These are phyloP conservation scores for Bipolaris gigantea DNA, from an alignment of 2,329 filamentous ascomycete genomes.

Conservation along the genomic window DNA sequence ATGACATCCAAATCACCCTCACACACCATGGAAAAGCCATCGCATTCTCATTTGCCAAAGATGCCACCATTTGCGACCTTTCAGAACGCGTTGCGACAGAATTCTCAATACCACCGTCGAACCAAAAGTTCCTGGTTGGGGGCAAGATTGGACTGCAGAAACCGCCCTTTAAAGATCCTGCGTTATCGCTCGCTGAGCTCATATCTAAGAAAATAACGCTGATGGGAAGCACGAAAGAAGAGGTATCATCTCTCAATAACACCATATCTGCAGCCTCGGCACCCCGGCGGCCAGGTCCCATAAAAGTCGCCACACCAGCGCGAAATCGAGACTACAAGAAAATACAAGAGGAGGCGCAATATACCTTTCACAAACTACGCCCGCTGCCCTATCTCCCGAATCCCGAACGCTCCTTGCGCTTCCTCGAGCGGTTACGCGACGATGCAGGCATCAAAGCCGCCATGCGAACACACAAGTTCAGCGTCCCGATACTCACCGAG, in stretches of 20 bases:
- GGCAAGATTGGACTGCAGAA: conserved; percentile 68
- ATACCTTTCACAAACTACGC: conserved; percentile 79
- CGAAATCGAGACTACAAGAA: conserved; percentile 52
- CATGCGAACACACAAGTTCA: conserved; percentile 85
- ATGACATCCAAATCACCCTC: conserved; percentile 50
- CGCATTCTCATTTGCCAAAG: conserved; percentile 50
- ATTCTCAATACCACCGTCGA: conserved; percentile 62
- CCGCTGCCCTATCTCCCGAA: conserved; percentile 78
- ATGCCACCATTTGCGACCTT: conserved; percentile 61
- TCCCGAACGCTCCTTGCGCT: conserved; percentile 68
- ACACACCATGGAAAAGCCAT: conserved; percentile 59
- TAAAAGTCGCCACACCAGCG: conserved; percentile 46
- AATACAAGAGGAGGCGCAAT: conserved; percentile 62
- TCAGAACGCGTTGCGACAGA: conserved; percentile 59
- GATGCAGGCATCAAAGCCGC: conserved; percentile 82
- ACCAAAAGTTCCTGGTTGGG: conserved; percentile 69
- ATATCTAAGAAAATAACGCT: conserved; percentile 64
- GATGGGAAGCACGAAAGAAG: conserved; percentile 64
- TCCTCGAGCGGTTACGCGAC: conserved; percentile 73
- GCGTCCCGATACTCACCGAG: conserved; percentile 84
- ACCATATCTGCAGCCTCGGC: conserved; percentile 45
- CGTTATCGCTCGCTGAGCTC: conserved; percentile 54
- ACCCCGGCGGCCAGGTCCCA: conserved; percentile 45
- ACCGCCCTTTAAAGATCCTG: conserved; percentile 63
- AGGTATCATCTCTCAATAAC: conserved; percentile 58